These are phyloP conservation scores for Neopestalotiopsis rosae DNA, from an alignment of 2,329 filamentous ascomycete species.

Conservation along the genomic window DNA sequence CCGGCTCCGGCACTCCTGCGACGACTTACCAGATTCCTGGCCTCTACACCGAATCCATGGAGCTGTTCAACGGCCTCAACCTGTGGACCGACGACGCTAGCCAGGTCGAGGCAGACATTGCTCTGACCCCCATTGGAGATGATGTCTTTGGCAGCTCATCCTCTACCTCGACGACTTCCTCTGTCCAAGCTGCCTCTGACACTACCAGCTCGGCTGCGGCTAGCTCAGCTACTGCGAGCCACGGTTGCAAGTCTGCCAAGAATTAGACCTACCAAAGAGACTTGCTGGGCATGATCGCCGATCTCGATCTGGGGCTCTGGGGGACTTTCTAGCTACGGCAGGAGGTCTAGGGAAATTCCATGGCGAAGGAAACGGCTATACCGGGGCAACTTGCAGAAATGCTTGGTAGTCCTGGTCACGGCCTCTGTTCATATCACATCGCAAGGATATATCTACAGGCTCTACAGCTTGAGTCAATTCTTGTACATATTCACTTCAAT, in stretches of 20 bases:
- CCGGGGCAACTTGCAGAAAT: no score
- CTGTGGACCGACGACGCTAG: neutral
- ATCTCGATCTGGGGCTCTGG: no score
- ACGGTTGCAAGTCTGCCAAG: no score
- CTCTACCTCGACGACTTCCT: neutral
- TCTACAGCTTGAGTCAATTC: no score
- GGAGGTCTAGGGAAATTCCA: no score
- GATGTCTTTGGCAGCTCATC: neutral
- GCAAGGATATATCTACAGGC: no score
- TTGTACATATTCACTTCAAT: neutral
- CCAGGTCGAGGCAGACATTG: neutral
- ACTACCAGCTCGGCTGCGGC: neutral
- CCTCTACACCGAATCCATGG: slow-evolving; percentile 22
- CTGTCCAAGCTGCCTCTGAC: neutral
- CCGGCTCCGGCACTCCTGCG: slow-evolving; percentile 24
- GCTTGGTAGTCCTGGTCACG: no score
- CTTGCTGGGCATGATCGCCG: no score
- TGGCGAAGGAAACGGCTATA: no score
- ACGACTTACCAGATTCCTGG: slow-evolving; percentile 30
- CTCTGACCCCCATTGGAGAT: neutral
- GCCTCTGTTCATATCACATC: no score
- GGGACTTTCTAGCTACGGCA: no score
- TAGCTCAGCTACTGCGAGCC: neutral
- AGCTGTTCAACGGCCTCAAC: slow-evolving; percentile 11
- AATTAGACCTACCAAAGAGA: no score